Conservation (phyloP, 768 basidiomycete species). For the Nidularia sp. region DNA sequence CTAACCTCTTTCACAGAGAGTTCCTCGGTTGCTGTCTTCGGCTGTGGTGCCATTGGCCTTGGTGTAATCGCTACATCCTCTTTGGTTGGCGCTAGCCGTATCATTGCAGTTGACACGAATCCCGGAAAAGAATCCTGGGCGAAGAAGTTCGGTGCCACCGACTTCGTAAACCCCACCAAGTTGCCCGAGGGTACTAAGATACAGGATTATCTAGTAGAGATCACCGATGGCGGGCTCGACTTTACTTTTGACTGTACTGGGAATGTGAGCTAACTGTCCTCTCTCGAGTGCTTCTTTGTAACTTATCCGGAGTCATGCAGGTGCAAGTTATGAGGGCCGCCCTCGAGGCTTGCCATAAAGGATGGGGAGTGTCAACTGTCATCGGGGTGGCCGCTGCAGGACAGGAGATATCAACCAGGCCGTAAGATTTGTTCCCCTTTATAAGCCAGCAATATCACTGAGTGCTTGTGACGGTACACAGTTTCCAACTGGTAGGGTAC, state of each 20-base stretch:
- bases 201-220: slow-evolving; percentile 84
- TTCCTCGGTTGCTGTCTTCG: slow-evolving; percentile 91
- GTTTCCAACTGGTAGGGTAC: slow-evolving; percentile 50
- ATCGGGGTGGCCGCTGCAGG: slow-evolving; percentile 98
- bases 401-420: slow-evolving; percentile 88
- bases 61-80: slow-evolving; percentile 83
- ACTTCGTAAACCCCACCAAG: slow-evolving; percentile 81
- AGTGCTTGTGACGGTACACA: slow-evolving; percentile 10
- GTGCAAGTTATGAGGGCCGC: slow-evolving; percentile 93
- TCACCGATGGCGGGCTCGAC: slow-evolving; percentile 96
- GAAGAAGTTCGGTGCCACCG: slow-evolving; percentile 88
- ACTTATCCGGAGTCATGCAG: slow-evolving; percentile 23
- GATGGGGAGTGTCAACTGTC: slow-evolving; percentile 95
- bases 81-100: slow-evolving; percentile 74
- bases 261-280: slow-evolving; percentile 40
- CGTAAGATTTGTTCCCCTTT: slow-evolving; percentile 38
- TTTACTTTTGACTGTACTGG: slow-evolving; percentile 98
- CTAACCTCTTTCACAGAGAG: slow-evolving; percentile 44
- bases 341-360: slow-evolving; percentile 98
- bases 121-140: slow-evolving; percentile 85
- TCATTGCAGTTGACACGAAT: slow-evolving; percentile 94
- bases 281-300: neutral
- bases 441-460: slow-evolving; percentile 1
- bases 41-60: slow-evolving; percentile 94
- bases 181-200: slow-evolving; percentile 79